phyloP scores from a whole-genome alignment of 148 eudicot genomes.

The Talinum fruticosum region DNA sequence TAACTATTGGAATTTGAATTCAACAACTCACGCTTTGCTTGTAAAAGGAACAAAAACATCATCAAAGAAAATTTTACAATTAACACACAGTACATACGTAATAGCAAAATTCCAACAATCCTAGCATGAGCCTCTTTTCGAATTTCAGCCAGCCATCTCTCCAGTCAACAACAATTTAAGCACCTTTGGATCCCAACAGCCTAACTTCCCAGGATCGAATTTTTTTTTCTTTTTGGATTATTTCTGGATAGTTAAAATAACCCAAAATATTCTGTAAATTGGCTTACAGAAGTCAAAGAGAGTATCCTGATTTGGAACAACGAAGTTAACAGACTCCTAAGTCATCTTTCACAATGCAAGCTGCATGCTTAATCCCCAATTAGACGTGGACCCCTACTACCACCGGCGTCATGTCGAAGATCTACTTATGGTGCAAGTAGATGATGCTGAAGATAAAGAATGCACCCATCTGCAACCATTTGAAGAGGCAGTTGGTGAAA shows the following conservation, averaged over 20 bases:
- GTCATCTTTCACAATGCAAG: slow-evolving; percentile 7
- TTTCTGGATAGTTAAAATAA: no score
- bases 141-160: background rate
- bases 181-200: background rate
- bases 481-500: background rate
- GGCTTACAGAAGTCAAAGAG: background rate
- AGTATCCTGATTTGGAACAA: background rate
- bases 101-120: background rate
- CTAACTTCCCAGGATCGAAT: background rate
- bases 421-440: slow-evolving; percentile 31
- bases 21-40: background rate
- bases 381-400: background rate
- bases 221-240: no score
- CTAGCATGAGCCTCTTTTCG: background rate
- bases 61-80: background rate
- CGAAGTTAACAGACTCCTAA: background rate
- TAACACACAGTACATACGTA: background rate
- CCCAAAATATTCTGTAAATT: no score
- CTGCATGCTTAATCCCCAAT: slow-evolving; percentile 1
- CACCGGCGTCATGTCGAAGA: background rate
- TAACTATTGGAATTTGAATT: no score
- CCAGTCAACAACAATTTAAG: background rate
- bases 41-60: background rate
- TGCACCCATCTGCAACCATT: slow-evolving; percentile 31
- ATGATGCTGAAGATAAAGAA: slow-evolving; percentile 31